Percentiles rank a stretch among this genome's conserved stretches.
Conservation (phyloP, 2,329 filamentous ascomycete species). For the Claviceps sp. region DNA sequence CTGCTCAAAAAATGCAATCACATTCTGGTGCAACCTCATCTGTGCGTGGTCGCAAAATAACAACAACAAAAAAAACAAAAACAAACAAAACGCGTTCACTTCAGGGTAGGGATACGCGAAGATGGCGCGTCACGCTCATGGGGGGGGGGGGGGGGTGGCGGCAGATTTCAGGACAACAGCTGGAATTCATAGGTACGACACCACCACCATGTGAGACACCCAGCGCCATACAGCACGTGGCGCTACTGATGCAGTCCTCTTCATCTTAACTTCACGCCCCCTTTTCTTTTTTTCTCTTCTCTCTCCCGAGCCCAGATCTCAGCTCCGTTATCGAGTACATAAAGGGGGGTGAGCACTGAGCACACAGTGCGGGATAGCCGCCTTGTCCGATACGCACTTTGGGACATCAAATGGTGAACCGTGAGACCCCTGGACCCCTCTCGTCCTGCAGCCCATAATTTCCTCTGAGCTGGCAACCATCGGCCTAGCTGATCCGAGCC, state of each 20-base stretch:
- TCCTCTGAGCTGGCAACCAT: background rate
- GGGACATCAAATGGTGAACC: background rate
- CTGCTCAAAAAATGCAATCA: no score
- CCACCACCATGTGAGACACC: background rate
- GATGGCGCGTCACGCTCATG: no score
- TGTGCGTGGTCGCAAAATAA: no score
- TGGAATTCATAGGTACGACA: background rate
- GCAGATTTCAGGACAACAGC: background rate
- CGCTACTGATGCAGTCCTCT: background rate
- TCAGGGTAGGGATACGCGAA: no score
- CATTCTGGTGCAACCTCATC: no score
- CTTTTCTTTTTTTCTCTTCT: background rate
- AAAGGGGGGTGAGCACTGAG: no score
- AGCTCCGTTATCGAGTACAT: background rate
- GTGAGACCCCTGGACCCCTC: conserved; percentile 2
- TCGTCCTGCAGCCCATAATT: conserved; percentile 3
- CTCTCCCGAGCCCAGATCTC: background rate
- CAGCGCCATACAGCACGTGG: background rate
- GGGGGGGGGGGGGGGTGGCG: no score
- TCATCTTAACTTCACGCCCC: background rate
- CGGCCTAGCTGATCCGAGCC: background rate
- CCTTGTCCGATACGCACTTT: background rate
- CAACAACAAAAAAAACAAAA: no score
- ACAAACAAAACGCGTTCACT: no score
- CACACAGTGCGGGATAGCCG: background rate